Evolutionary conservation across 805 yeast species (phyloP), one percentile per base, ranked within the genome.

Genomic region (Nakazawaea wickerhamii): DNA sequence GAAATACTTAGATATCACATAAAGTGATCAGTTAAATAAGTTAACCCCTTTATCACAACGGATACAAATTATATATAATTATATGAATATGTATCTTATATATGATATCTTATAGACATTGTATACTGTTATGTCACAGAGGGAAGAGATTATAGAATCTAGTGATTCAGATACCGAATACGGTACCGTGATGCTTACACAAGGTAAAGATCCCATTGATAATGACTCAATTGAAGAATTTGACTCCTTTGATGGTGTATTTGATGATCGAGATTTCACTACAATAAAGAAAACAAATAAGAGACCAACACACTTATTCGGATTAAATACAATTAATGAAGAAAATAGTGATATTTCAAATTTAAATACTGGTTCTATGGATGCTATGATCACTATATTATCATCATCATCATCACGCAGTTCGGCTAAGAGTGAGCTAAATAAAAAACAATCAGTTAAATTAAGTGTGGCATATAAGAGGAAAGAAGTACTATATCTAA

Each of bases 221-320:
- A 21, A 30, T 14, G 20, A 26, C 17, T 27, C 32, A 17, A 5
- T 11, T n/a, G n/a, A n/a, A n/a, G n/a, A n/a, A 14, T 25, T 36
- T n/a, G 18, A 21, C 27, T 7, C 8, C 4, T 11, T 21, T 34
- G 38, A 23, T 15, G 26, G 18, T 36, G 31, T 13, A 13, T 36
- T 27, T 36, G 32, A 27, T 6, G 32, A 26, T 17, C 7, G 4
- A 17, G 32, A 36, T 27, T 36, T 26, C n/a, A n/a, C 17, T 4
- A 5, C 15, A 8, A 23, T 32, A 10, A 23, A 31, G 17, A 39
- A 19, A 25, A 6, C 5, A 7, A 21, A 10, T 22, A 32, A 30
- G 27, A 40, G 27, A 26, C 43, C 43, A 6, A 40, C 43, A 9
- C 28, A 21, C 14, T 20, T 40, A 13, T 40, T 32, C 18, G 43